phyloP scores from a whole-genome alignment of 2,329 filamentous ascomycete species.

The Diaporthe vexans region DNA sequence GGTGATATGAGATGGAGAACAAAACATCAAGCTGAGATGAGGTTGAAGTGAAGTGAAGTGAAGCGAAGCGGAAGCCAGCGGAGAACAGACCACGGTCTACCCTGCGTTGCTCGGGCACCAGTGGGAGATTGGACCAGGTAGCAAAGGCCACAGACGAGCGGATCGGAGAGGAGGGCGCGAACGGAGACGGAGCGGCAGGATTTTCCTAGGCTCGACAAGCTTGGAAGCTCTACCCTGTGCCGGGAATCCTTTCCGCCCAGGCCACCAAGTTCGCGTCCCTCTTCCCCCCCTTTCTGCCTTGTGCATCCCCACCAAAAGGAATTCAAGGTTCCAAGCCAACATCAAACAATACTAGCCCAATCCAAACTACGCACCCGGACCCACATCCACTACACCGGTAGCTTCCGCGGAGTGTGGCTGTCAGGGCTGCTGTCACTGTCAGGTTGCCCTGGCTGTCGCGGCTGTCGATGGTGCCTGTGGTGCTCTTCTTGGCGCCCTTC shows the following conservation, averaged over 20 bases:
- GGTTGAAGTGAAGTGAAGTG: neutral
- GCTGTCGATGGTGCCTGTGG: neutral
- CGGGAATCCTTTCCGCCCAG: conserved; percentile 27
- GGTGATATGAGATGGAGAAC: neutral
- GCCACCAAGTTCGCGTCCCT: neutral
- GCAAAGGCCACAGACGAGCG: neutral
- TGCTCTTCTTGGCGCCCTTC: neutral
- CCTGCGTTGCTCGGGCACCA: conserved; percentile 1
- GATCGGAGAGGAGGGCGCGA: conserved; percentile 1
- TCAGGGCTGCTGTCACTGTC: neutral
- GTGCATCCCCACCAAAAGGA: conserved; percentile 14
- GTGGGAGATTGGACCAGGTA: conserved; percentile 14
- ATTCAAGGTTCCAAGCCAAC: conserved; percentile 23
- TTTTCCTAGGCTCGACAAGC: conserved; percentile 15
- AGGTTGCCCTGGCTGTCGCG: conserved; percentile 15
- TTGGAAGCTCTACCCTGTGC: conserved; percentile 16
- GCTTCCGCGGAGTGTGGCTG: conserved; percentile 20
- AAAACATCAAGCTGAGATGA: neutral
- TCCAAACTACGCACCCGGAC: neutral
- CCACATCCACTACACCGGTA: conserved; percentile 21
- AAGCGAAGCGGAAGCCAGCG: conserved; percentile 5
- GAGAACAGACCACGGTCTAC: conserved; percentile 4
- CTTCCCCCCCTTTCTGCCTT: neutral
- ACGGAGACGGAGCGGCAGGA: conserved; percentile 7
- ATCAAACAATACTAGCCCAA: conserved; percentile 16